Percentiles rank a stretch among this genome's conserved stretches.
phyloP scores from a whole-genome alignment of 2,329 filamentous ascomycete species.

The Diaporthe capsici region DNA sequence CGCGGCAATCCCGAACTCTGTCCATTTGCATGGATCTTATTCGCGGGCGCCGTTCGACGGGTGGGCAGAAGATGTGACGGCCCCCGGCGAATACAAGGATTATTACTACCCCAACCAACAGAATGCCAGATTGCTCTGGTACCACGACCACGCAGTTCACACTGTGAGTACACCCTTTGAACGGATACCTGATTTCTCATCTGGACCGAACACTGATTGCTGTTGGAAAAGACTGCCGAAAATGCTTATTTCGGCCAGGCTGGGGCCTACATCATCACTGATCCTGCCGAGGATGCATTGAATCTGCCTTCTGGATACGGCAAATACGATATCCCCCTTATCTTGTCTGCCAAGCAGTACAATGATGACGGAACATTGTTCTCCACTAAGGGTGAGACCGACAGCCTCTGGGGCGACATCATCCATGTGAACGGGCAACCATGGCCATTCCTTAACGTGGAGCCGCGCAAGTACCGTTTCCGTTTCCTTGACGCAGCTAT shows the following conservation, averaged over 20 bases:
- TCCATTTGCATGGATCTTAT: slow-evolving; percentile 70
- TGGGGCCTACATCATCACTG: slow-evolving; percentile 68
- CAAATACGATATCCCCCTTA: slow-evolving; percentile 67
- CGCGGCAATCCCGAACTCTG: slow-evolving; percentile 57
- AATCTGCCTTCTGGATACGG: slow-evolving; percentile 64
- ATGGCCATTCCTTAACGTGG: slow-evolving; percentile 71
- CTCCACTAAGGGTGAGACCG: slow-evolving; percentile 59
- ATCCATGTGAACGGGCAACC: slow-evolving; percentile 72
- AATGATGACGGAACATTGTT: slow-evolving; percentile 63
- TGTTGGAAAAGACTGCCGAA: slow-evolving; percentile 58
- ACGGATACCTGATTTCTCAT: not conserved
- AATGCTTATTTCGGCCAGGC: slow-evolving; percentile 71
- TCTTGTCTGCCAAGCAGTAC: slow-evolving; percentile 66
- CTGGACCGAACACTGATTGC: slow-evolving; percentile 41
- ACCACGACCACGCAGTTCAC: slow-evolving; percentile 63
- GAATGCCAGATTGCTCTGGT: slow-evolving; percentile 68
- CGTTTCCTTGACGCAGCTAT: slow-evolving; percentile 66
- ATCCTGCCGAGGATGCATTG: slow-evolving; percentile 63
- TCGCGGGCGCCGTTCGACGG: slow-evolving; percentile 64
- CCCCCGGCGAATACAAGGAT: slow-evolving; percentile 69
- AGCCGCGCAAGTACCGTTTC: slow-evolving; percentile 73
- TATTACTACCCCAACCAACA: slow-evolving; percentile 74
- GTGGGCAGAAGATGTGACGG: slow-evolving; percentile 64
- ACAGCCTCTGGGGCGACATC: slow-evolving; percentile 68
- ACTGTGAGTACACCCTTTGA: slow-evolving; percentile 45